These are phyloP conservation scores for Golubevia sp. DNA, from an alignment of 1,284 basidiomycete genomes.

Conservation along the genomic window DNA sequence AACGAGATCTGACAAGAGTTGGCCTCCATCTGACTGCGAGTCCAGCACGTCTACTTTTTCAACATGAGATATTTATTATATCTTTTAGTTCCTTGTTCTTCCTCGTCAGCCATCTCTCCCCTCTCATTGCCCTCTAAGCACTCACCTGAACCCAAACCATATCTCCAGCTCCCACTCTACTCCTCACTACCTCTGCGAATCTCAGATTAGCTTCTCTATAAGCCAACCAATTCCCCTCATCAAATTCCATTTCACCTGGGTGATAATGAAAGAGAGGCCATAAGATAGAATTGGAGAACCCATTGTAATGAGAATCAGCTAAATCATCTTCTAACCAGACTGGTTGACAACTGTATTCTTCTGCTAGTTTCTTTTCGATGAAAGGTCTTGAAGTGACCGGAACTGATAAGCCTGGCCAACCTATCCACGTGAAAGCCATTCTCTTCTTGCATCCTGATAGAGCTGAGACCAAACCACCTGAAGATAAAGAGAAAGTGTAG, in stretches of 20 bases:
- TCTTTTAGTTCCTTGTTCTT: too few relatives aligned
- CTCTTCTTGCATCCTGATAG: conserved; percentile 53
- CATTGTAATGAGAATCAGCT: conserved; percentile 95
- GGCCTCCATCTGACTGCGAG: too few relatives aligned
- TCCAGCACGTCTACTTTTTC: too few relatives aligned
- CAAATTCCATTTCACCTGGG: conserved; percentile 94
- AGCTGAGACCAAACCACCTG: conserved; percentile 57
- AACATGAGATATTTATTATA: too few relatives aligned
- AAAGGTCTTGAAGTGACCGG: conserved; percentile 38
- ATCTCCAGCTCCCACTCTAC: conserved; percentile 74
- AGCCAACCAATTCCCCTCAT: conserved; percentile 95
- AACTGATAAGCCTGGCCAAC: conserved; percentile 57
- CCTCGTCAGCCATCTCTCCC: too few relatives aligned
- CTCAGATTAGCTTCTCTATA: conserved; percentile 95
- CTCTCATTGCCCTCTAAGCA: background rate
- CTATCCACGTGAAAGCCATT: conserved; percentile 61
- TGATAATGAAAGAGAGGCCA: conserved; percentile 99
- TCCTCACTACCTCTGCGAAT: conserved; percentile 85
- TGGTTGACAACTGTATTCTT: conserved; percentile 95
- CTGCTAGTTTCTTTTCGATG: conserved; percentile 71
- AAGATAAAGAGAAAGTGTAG: conserved; percentile 52
- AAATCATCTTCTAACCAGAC: conserved; percentile 97
- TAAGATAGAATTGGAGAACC: conserved; percentile 98
- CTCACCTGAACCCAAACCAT: conserved; percentile 84
- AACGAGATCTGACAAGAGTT: too few relatives aligned